Base-by-base conservation (phyloP, 805 yeast species). In the Lipomyces yamanashiensis region DNA sequence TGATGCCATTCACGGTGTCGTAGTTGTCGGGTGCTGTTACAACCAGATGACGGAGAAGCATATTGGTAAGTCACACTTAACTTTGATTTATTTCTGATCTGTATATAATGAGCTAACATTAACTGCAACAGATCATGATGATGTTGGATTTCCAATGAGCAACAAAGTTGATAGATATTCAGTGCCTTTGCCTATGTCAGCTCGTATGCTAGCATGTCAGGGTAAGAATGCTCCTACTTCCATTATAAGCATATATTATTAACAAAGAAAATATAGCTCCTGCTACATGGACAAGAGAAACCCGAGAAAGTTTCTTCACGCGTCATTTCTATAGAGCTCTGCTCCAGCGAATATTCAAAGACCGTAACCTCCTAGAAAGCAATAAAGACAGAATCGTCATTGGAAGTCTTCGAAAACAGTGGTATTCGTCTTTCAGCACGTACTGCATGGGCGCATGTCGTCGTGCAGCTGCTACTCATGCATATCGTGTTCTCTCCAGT, bases 11-110 rank as follows among this genome's bases (percentile, higher is more conserved):
- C 28, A 23, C 12, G 71, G 64, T 13, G 66, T 69, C 5, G 68
- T 68, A 7, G 72, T 66, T 10, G 71, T 70, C 12, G 72, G 72
- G 5, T 70, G 72, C 58, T 70, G 72, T 49, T 70, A 69, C 47
- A 70, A 70, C 53, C 56, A 70, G 45, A 61, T 70, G 66, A 59
- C 70, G 15, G 68, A 69, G 28, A 47, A 53, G 28, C 40, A 28
- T 21, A 54, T 21, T 15, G 58, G 63, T 49, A 47, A 4, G 60
- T 37, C 21, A 2, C 15, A 7, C 15, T 17, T 8, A 7, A 36
- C 21, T 23, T 7, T 56, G 33, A 15, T 19, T 44, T 10, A 9
- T 23, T 17, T 58, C 10, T 33, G 45, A 8, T 43, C 10, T 17
- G 45, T 7, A 43, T n/a, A 9, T 36, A 37, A 23, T 13, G 19